Base-by-base conservation (phyloP, 495 filamentous ascomycete species). In the Hypoxylon perforatum region DNA sequence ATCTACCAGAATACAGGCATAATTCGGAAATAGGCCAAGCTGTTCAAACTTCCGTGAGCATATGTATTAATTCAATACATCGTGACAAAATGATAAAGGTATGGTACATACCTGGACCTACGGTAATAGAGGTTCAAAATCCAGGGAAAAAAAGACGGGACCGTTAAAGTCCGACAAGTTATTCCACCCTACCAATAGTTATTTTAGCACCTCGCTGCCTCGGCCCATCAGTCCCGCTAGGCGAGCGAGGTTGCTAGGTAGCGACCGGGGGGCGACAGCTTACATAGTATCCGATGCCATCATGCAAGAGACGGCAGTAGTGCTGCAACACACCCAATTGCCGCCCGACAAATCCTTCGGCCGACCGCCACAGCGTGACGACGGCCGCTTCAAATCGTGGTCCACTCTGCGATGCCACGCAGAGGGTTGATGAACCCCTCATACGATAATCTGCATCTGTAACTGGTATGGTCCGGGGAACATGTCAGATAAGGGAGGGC, bases 241-340 rank as follows among this genome's bases (percentile, higher is more conserved):
- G 39, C 39, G 23, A 28, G 18, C 21, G n/a, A n/a, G n/a, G n/a
- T n/a, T n/a, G 41, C 25, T 7, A 52, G 11, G 18, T 55, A 55
- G 33, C 14, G 39, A 58, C 46, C 11, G 46, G 46, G 52, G 41
- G 44, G 12, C 17, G 18, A 62, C 38, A 45, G 59, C 59, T 56
- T 63, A 58, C 59, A n/a, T n/a, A n/a, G n/a, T n/a, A n/a, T n/a
- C 60, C 60, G 60, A 44, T 38, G 51, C 56, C 66, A 47, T 49
- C 51, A 57, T 69, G 66, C 66, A 64, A 58, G 61, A 64, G 66
- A 48, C 52, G 57, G 63, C 46, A 57, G 57, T 52, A 61, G 30
- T 38, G 61, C 15, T 61, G 61, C 36, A 51, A 64, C 56, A 61
- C 66, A 57, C 66, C 51, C 25, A 61, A 64, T 46, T 61, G 61